A percentile compares a stretch with the other conserved stretches of the same genome.
Conservation (phyloP, 345 rosid species). For the Passiflora organensis region DNA sequence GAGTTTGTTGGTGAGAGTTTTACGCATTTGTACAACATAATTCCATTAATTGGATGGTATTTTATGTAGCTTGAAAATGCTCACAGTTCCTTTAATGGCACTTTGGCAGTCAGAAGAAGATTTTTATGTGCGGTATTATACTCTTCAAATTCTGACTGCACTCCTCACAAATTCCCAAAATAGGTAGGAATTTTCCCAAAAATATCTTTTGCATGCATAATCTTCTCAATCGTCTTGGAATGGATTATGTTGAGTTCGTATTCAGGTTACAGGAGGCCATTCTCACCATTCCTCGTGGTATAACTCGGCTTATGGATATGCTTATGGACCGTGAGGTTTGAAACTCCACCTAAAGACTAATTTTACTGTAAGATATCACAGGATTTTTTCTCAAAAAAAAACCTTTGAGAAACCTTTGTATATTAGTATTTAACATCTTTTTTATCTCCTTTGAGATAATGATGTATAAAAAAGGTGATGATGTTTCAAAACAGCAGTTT, state of each 20-base stretch:
- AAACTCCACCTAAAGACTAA: constrained; percentile 3
- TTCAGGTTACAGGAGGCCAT: constrained; percentile 99
- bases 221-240: constrained; percentile 17
- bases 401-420: background rate
- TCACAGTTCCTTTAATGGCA: background rate
- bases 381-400: background rate
- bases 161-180: constrained; percentile 85
- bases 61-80: background rate
- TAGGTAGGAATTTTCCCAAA: constrained; percentile 48
- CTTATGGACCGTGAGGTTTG: constrained; percentile 98
- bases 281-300: constrained; percentile 92
- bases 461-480: too few relatives aligned
- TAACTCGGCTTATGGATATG: constrained; percentile 98
- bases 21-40: background rate
- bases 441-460: too few relatives aligned
- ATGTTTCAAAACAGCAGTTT: too few relatives aligned
- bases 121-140: constrained; percentile 88
- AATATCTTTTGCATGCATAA: constrained; percentile 1
- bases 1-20: constrained; percentile 74
- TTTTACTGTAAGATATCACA: background rate
- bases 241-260: constrained; percentile 37
- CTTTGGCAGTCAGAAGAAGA: constrained; percentile 86
- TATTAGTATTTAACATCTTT: background rate
- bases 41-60: background rate
- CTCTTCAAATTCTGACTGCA: constrained; percentile 90